phyloP scores from a whole-genome alignment of 2,329 filamentous ascomycete species.

The Diplodia seriata region DNA sequence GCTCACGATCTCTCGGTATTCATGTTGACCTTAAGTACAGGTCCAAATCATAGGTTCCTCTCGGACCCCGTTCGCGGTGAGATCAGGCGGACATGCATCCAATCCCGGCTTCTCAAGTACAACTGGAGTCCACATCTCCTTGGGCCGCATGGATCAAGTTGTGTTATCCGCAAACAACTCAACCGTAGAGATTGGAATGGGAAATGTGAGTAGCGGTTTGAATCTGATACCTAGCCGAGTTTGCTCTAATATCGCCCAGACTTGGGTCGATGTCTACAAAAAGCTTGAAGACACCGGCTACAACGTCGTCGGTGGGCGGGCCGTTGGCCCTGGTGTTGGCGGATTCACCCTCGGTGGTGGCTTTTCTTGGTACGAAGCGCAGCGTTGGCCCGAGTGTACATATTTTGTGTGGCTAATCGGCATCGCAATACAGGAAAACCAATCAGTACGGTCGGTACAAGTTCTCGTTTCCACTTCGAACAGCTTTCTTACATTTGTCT shows the following conservation, averaged over 20 bases:
- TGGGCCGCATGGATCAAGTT: slow-evolving; percentile 7
- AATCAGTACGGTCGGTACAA: neutral
- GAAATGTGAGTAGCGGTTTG: neutral
- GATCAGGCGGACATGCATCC: slow-evolving; percentile 17
- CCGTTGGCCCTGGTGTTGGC: slow-evolving; percentile 7
- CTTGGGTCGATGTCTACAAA: slow-evolving; percentile 12
- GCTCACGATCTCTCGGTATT: neutral
- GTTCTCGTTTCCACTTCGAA: neutral
- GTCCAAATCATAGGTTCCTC: neutral
- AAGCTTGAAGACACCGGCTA: slow-evolving; percentile 1
- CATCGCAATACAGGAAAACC: neutral
- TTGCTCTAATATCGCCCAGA: neutral
- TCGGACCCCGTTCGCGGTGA: slow-evolving; percentile 1
- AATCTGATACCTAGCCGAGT: too few relatives aligned
- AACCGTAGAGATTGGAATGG: slow-evolving; percentile 12
- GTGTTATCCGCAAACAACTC: slow-evolving; percentile 9
- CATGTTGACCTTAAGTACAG: neutral
- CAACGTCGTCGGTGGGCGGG: slow-evolving; percentile 21
- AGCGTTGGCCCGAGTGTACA: neutral
- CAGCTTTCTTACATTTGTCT: neutral
- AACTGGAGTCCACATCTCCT: slow-evolving; percentile 22
- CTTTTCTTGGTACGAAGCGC: slow-evolving; percentile 4
- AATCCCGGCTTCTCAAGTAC: slow-evolving; percentile 23
- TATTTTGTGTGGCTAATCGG: neutral
- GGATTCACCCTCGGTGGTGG: slow-evolving; percentile 21